A percentile compares a stretch with the other conserved stretches of the same genome.
Evolutionary conservation across 1,284 basidiomycete genomes (phyloP).

Genomic region (Takashimella koratensis): DNA sequence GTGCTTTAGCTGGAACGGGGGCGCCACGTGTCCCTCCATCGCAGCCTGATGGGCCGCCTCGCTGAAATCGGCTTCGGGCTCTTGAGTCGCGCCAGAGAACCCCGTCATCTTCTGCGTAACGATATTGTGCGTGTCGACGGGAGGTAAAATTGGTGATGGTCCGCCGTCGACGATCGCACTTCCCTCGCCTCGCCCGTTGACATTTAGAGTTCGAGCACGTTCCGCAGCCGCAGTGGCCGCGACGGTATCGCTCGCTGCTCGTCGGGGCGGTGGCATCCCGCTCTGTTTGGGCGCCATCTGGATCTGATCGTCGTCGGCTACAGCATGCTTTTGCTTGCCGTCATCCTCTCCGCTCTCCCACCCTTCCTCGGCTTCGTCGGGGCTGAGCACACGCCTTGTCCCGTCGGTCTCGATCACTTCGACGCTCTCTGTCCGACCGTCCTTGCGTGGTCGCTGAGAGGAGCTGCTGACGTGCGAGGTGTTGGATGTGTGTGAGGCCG

Average conservation of each 20-base stretch:
- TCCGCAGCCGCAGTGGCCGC: not conserved
- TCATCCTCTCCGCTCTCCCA: not conserved
- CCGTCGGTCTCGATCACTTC: not conserved
- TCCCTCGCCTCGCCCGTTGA: not conserved
- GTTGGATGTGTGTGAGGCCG: conserved; percentile 24
- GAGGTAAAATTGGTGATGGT: not conserved
- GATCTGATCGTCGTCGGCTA: not conserved
- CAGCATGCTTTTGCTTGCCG: not conserved
- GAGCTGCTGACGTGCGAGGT: conserved; percentile 6
- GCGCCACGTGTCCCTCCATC: not conserved
- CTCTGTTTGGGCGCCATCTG: conserved; percentile 1
- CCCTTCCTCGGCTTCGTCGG: not conserved
- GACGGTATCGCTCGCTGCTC: not conserved
- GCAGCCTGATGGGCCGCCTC: not conserved
- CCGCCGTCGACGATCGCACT: not conserved
- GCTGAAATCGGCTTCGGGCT: not conserved
- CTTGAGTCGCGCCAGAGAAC: conserved; percentile 6
- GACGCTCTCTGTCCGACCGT: not conserved
- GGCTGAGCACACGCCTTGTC: not conserved
- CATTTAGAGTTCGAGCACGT: not conserved
- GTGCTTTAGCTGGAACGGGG: not conserved
- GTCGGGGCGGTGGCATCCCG: conserved; percentile 8
- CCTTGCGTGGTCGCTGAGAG: conserved; percentile 1
- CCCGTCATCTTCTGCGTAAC: conserved; percentile 8
- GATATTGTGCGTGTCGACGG: not conserved